Percentiles rank a stretch among this genome's conserved stretches.
Evolutionary conservation across 169 alveolate species (phyloP).

Genomic region (Plasmodium adleri): DNA sequence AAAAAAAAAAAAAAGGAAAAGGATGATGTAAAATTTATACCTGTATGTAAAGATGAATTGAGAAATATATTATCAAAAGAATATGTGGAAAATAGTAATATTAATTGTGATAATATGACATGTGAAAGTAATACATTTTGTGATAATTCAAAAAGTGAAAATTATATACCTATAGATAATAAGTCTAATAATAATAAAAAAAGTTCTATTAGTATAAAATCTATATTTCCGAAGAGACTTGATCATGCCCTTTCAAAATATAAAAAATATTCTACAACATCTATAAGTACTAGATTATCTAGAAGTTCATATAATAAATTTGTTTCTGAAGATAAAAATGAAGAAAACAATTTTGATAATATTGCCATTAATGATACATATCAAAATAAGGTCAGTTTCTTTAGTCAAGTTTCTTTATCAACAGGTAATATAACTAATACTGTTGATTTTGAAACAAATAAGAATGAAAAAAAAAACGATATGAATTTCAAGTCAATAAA

Average conservation of each 20-base stretch:
- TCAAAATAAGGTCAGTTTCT: constrained; percentile 6
- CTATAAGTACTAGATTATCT: constrained; percentile 20
- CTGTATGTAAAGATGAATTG: too few relatives aligned
- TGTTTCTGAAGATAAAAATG: background rate
- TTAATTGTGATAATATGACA: background rate
- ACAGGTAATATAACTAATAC: constrained; percentile 4
- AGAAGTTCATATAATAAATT: constrained; percentile 29
- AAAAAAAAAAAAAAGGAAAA: background rate
- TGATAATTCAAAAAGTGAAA: background rate
- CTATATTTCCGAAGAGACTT: constrained; percentile 19
- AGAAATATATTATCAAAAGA: too few relatives aligned
- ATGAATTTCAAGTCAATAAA: background rate
- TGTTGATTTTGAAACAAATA: background rate
- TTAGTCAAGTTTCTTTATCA: constrained; percentile 5
- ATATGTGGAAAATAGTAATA: too few relatives aligned
- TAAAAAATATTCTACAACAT: background rate
- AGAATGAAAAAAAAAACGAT: constrained; percentile 1
- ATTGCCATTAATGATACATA: background rate
- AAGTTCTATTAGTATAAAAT: constrained; percentile 1
- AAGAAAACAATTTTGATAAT: background rate
- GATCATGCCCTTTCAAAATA: constrained; percentile 18
- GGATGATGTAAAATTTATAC: background rate
- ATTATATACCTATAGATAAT: background rate
- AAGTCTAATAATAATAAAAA: background rate
- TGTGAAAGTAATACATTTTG: background rate